Evolutionary conservation across 2,329 filamentous ascomycete species (phyloP), one percentile per base, ranked within the genome.

Genomic region (Lecanicillium sp.): DNA sequence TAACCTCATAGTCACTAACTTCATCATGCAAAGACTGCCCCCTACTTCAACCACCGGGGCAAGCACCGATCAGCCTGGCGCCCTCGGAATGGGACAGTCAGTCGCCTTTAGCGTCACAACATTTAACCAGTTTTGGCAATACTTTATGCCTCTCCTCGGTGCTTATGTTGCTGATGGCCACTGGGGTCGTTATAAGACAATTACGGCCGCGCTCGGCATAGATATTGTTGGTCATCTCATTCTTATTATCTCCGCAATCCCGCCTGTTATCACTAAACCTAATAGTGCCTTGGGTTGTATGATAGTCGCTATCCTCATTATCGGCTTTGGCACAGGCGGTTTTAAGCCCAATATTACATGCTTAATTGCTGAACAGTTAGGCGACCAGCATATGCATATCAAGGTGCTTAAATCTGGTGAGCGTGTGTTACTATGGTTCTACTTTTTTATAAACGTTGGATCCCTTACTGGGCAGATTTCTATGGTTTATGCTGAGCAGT

Each of bases 321-420:
- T 70, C 37, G 66, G 67, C 16, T 56, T 85, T 11, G 83, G 83
- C 29, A 85, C 82, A 1, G 83, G 83, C 44, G 80, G 81, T 43
- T 85, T 87, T 68, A 87, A 87, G 63, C 62, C 80, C 30, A 88
- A 87, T 48, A 75, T 87, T 37, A 76, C 73, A 14, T 77, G 78
- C 2, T 60, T 83, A 17, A 77, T 84, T 44, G 76, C 77, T 15
- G 80, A 85, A 49, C 79, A 84, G 54, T 71, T 79, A 43, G 66
- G 64, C 9, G 66, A 74, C 17, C 68, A 73, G 14, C 68, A 67
- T 43, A 62, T 74, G 39, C 64, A 66, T 27, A 65, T 82, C 38
- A 63, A 67, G 43, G 74, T 67, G 3, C 59, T 73, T 3, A 53
- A 55, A 19, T 68, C 62, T 2, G 79, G 80, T 17, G 74, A 82